Conservation (phyloP, 345 rosid species). For the Populus alba region DNA sequence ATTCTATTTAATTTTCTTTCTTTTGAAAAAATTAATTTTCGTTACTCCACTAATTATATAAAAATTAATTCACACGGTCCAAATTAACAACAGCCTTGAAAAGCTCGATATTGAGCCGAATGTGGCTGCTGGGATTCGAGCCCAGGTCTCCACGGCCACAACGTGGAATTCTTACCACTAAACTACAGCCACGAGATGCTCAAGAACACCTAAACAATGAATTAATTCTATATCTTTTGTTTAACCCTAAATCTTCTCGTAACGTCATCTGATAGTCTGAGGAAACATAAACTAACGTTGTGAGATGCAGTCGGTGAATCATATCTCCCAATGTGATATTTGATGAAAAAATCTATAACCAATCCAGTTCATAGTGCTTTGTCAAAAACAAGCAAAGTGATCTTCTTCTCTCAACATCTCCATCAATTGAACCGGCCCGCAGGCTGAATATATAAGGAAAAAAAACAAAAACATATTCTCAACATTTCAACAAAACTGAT, state of each 20-base stretch:
- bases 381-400: not conserved
- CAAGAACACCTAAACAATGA: too few relatives aligned
- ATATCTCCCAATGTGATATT: not conserved
- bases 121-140: slow-evolving; percentile 95
- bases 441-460: not conserved
- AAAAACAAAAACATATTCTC: not conserved
- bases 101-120: too few relatives aligned
- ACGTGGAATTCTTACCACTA: slow-evolving; percentile 81
- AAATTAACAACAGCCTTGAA: too few relatives aligned
- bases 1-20: too few relatives aligned
- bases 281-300: not conserved
- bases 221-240: too few relatives aligned
- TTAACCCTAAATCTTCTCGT: too few relatives aligned
- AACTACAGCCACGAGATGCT: slow-evolving; percentile 52
- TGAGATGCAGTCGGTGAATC: not conserved
- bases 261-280: not conserved
- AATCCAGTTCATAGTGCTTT: not conserved
- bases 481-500: not conserved
- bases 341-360: not conserved
- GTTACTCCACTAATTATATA: too few relatives aligned
- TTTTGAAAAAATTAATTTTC: too few relatives aligned
- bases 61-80: too few relatives aligned
- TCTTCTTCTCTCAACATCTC: not conserved
- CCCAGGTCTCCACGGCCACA: slow-evolving; percentile 94
- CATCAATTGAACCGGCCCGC: not conserved